Base-by-base conservation (phyloP, 208 protist species). In the Crithidia acanthocephali region DNA sequence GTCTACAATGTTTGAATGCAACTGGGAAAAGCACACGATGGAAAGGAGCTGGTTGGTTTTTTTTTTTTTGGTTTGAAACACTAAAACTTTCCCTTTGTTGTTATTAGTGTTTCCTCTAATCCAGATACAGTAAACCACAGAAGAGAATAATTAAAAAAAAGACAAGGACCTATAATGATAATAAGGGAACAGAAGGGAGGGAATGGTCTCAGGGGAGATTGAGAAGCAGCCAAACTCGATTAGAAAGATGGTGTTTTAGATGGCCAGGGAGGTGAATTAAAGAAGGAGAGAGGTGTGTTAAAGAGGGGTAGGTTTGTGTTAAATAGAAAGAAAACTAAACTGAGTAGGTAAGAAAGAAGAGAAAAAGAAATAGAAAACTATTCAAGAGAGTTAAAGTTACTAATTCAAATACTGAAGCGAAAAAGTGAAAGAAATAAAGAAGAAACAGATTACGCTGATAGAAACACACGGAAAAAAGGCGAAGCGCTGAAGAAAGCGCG, bases 11-110 rank as follows among this genome's bases (percentile, higher is more conserved):
- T 13, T 42, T 42, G 37, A 42, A 42, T 42, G 6, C 37, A 13
- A 42, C 37, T 42, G 37, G 5, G 18, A 55, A 55, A 55, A 22
- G 25, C 7, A 22, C 4, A 66, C 25, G 61, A 53, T 56, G 37
- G n/a, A 45, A 57, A 27, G 51, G 64, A 56, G 59, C 2, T 10
- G 30, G 50, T n/a, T n/a, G n/a, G n/a, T n/a, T n/a, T n/a, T n/a
- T n/a, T n/a, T n/a, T n/a, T n/a, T n/a, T n/a, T n/a, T n/a, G n/a
- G n/a, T n/a, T n/a, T n/a, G n/a, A n/a, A n/a, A n/a, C n/a, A n/a
- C n/a, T n/a, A n/a, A n/a, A n/a, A n/a, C n/a, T n/a, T n/a, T n/a
- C n/a, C n/a, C n/a, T n/a, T n/a, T n/a, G n/a, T n/a, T n/a, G n/a
- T n/a, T n/a, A n/a, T n/a, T n/a, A n/a, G n/a, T n/a, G n/a, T n/a